Evolutionary conservation across 2,329 filamentous ascomycete genomes (phyloP), one percentile per base, ranked within the genome.

Genomic region (Colletotrichum sp.): DNA sequence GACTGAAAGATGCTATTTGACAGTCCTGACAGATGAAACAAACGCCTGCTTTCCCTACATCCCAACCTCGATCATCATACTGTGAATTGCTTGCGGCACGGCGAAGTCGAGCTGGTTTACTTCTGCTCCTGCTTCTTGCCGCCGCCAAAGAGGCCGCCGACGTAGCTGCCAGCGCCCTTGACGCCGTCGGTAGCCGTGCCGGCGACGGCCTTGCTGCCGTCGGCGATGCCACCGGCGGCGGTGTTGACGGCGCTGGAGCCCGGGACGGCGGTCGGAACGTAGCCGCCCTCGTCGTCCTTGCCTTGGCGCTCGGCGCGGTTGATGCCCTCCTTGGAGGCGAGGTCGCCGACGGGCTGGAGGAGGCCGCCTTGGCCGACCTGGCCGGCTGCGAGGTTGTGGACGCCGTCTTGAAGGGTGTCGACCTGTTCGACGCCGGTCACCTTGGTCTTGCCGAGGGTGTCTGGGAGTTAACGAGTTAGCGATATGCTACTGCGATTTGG

Each of bases 311-410:
- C 93, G 59, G 89, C 86, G 13, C 92, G 88, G 85, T 93, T 95
- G 79, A 93, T 81, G 30, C 92, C 93, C 80, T 95, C 92, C 80
- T 91, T 92, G 26, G 91, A 93, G 3, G 87, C 80, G 4, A 89
- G 68, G 81, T 94, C 92, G 76, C 93, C 93, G 68, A 93, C 83
- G 7, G 92, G 92, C 80, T 93, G 90, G 2, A 90, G 87, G 2
- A 95, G 83, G 0, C 94, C 94, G 76, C 92, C 93, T 79, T 94
- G 90, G 60, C 93, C 93, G 30, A 95, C 83, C 79, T 94, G 93
- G 39, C 90, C 90, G 3, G 89, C 87, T 10, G 90, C 92, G 70
- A 93, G 87, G 83, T 89, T 87, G 86, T 95, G 86, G 39, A 93
- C 89, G 80, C 89, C 90, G 83, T 94, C 93, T 84, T 95, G 93